A percentile compares a stretch with the other conserved stretches of the same genome.
Conservation (phyloP, 106 monocot genomes). For the Dendrobium officinale region DNA sequence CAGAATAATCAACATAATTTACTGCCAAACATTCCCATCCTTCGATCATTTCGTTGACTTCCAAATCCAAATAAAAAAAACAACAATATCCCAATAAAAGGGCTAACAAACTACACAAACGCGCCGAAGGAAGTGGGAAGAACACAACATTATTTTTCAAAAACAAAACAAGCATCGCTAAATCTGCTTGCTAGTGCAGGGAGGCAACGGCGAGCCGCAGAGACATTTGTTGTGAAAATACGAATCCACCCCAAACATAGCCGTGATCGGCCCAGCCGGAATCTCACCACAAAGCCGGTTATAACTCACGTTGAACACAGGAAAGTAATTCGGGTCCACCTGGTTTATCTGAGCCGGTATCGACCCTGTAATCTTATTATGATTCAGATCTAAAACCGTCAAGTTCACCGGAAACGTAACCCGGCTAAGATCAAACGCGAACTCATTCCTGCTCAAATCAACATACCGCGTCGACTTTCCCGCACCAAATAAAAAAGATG, state of each 20-base stretch:
- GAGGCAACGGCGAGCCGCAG: constrained; percentile 41
- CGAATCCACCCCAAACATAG: constrained; percentile 13
- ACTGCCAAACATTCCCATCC: no score
- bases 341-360: constrained; percentile 15
- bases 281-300: constrained; percentile 54
- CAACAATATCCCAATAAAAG: no score
- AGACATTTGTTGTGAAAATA: constrained; percentile 47
- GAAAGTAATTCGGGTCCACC: constrained; percentile 1
- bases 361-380: constrained; percentile 13
- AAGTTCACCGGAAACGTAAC: constrained; percentile 27
- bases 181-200: neutral
- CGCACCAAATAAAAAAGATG: constrained; percentile 36
- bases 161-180: no score
- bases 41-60: no score
- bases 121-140: no score
- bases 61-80: no score
- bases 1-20: no score
- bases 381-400: constrained; percentile 13
- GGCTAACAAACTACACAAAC: no score
- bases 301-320: constrained; percentile 44
- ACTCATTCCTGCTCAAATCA: constrained; percentile 32
- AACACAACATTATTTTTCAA: no score
- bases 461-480: constrained; percentile 16
- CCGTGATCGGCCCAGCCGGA: constrained; percentile 20
- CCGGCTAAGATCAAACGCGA: constrained; percentile 40